Percentiles rank a stretch among this genome's conserved stretches.
phyloP scores from a whole-genome alignment of 345 rosid genomes.

The Draba incana region DNA sequence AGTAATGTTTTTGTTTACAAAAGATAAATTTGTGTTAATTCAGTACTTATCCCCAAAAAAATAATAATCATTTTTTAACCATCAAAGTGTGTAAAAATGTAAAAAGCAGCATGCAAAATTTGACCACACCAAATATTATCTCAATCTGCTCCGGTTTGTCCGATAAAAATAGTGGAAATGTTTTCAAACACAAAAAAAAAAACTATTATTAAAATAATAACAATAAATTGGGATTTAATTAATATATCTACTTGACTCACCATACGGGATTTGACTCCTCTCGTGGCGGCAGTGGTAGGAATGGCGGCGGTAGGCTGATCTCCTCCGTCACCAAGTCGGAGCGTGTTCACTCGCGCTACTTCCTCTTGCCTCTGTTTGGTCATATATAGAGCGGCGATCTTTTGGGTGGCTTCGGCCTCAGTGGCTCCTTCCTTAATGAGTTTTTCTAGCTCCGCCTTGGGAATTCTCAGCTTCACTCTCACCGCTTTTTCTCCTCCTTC shows the following conservation, averaged over 20 bases:
- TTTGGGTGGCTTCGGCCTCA: slow-evolving; percentile 65
- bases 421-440: slow-evolving; percentile 65
- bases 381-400: slow-evolving; percentile 45
- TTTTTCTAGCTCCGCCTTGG: slow-evolving; percentile 71
- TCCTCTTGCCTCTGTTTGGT: slow-evolving; percentile 28
- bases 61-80: no score
- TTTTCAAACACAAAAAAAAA: not conserved
- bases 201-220: not conserved
- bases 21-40: not conserved
- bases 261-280: slow-evolving; percentile 55
- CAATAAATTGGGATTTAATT: not conserved
- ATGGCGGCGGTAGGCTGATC: slow-evolving; percentile 10
- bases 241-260: slow-evolving; percentile 34
- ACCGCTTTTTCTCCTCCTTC: slow-evolving; percentile 29
- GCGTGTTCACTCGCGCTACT: slow-evolving; percentile 4
- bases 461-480: slow-evolving; percentile 69
- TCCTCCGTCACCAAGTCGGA: slow-evolving; percentile 10
- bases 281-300: slow-evolving; percentile 12
- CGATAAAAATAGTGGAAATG: slow-evolving; percentile 10
- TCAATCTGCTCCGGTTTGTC: slow-evolving; percentile 17
- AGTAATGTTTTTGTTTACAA: no score
- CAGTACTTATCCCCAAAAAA: no score
- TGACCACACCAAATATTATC: slow-evolving; percentile 13
- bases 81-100: not conserved
- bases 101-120: slow-evolving; percentile 38